Percentiles rank a stretch among this genome's conserved stretches.
These are phyloP conservation scores for Amniculicola lignicola DNA, from an alignment of 495 filamentous ascomycete genomes.

Conservation along the genomic window DNA sequence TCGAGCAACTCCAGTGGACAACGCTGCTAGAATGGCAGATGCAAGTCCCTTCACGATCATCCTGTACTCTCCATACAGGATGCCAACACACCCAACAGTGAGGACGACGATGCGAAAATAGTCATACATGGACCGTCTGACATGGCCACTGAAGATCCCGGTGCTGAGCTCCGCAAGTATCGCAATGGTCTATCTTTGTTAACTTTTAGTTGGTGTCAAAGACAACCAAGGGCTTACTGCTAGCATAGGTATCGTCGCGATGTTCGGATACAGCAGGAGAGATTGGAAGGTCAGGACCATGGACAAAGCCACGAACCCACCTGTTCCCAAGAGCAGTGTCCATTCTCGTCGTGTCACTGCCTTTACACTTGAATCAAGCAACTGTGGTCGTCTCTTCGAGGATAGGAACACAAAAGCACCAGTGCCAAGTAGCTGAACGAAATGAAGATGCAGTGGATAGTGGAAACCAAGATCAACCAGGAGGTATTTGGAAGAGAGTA, in stretches of 20 bases:
- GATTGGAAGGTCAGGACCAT: background rate
- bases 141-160: background rate
- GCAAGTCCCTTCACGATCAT: background rate
- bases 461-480: conserved; percentile 2
- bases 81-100: background rate
- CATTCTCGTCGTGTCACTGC: background rate
- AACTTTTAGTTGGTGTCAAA: background rate
- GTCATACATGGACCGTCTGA: background rate
- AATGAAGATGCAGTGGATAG: conserved; percentile 2
- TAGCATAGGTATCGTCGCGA: background rate
- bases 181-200: background rate
- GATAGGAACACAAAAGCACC: background rate
- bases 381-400: background rate
- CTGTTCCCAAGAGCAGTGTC: background rate
- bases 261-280: background rate
- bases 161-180: background rate
- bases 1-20: background rate
- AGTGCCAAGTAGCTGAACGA: background rate
- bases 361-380: background rate
- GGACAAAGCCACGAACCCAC: background rate
- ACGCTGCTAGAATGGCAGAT: conserved; percentile 1
- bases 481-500: background rate
- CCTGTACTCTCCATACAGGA: conserved; percentile 3
- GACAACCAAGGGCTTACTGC: background rate
- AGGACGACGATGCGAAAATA: background rate